phyloP scores from a whole-genome alignment of 352 stramenopile species.

The Phytophthora colocasiae region DNA sequence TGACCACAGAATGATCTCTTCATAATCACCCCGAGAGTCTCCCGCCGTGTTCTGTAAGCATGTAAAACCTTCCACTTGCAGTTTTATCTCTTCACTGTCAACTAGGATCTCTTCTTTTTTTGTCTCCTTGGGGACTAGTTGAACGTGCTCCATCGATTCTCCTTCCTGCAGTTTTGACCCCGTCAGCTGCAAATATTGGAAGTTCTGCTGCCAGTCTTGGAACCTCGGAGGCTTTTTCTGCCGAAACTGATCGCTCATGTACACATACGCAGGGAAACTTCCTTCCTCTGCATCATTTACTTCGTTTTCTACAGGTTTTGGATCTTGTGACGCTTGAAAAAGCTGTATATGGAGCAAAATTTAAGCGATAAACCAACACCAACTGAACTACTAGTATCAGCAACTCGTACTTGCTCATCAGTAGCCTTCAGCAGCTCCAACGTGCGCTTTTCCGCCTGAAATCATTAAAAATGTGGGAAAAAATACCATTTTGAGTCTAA shows the following conservation, averaged over 20 bases:
- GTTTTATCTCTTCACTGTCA: not conserved
- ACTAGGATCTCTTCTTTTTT: not conserved
- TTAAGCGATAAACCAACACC: not conserved
- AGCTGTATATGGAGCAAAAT: slow-evolving; percentile 19
- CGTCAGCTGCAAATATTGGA: slow-evolving; percentile 51
- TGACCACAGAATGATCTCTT: slow-evolving; percentile 31
- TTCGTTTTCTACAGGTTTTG: slow-evolving; percentile 2
- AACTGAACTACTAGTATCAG: not conserved
- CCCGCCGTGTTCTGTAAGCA: slow-evolving; percentile 24
- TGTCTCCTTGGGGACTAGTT: slow-evolving; percentile 19
- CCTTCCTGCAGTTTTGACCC: slow-evolving; percentile 33
- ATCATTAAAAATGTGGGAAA: not conserved
- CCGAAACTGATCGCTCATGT: slow-evolving; percentile 61
- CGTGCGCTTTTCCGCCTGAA: slow-evolving; percentile 52
- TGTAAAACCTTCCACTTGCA: slow-evolving; percentile 19
- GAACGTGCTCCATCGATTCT: slow-evolving; percentile 53
- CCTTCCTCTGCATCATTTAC: slow-evolving; percentile 1
- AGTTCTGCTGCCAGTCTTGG: slow-evolving; percentile 51
- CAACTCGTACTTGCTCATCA: slow-evolving; percentile 34
- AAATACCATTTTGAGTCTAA: too few species aligned
- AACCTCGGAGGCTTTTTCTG: slow-evolving; percentile 55
- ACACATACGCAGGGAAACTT: slow-evolving; percentile 39
- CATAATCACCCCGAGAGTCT: slow-evolving; percentile 8
- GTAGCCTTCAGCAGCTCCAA: slow-evolving; percentile 45
- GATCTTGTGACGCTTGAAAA: slow-evolving; percentile 15